A percentile compares a stretch with the other conserved stretches of the same genome.
phyloP scores from a whole-genome alignment of 257 asterid genomes.

The Oldenlandia corymbosa region DNA sequence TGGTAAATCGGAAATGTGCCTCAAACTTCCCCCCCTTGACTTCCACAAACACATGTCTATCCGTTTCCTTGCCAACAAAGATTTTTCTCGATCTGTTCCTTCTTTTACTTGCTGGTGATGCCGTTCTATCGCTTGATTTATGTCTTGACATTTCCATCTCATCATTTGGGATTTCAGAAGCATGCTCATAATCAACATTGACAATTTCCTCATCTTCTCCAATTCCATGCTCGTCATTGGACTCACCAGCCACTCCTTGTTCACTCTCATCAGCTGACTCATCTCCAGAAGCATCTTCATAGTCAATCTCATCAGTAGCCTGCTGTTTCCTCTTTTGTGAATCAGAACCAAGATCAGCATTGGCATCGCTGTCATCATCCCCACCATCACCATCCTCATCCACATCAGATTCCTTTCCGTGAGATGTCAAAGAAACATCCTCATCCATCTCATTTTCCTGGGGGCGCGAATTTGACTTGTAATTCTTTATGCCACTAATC shows the following conservation, averaged over 20 bases:
- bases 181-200: conserved; percentile 28
- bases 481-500: conserved; percentile 50
- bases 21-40: conserved; percentile 40
- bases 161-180: conserved; percentile 22
- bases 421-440: conserved; percentile 33
- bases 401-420: conserved; percentile 27
- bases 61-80: conserved; percentile 5
- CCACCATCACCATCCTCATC: conserved; percentile 45
- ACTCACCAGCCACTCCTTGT: conserved; percentile 20
- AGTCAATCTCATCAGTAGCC: conserved; percentile 70
- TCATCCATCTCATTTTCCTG: conserved; percentile 33
- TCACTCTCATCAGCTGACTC: conserved; percentile 27
- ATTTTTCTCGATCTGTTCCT: conserved; percentile 11
- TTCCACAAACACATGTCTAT: conserved; percentile 29
- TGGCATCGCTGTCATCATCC: conserved; percentile 41
- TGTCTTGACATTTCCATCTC: conserved; percentile 29
- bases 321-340: conserved; percentile 61
- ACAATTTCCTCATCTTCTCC: conserved; percentile 31
- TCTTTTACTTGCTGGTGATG: conserved; percentile 14
- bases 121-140: conserved; percentile 21
- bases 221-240: conserved; percentile 29
- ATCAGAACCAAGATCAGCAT: conserved; percentile 71
- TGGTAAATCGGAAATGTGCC: conserved; percentile 46
- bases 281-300: conserved; percentile 52
- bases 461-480: conserved; percentile 27